phyloP scores from a whole-genome alignment of 306 rosid species.

The Cercis canadensis region DNA sequence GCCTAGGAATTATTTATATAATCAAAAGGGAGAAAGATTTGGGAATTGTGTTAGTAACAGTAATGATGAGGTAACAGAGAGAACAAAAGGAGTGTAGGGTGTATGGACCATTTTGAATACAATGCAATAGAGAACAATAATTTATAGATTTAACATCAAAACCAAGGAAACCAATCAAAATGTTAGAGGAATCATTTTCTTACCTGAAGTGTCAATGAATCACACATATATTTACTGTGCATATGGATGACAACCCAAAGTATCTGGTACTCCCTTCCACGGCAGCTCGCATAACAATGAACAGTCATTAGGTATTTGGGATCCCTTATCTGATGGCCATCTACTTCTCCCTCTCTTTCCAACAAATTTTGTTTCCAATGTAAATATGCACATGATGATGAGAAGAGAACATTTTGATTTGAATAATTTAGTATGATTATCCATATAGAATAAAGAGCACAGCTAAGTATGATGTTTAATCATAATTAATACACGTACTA shows the following conservation, averaged over 20 bases:
- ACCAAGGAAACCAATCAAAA: constrained; percentile 39
- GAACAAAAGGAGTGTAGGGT: constrained; percentile 39
- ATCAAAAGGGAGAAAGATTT: constrained; percentile 41
- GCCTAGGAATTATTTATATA: constrained; percentile 35
- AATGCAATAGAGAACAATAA: constrained; percentile 39
- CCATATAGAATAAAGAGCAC: not conserved
- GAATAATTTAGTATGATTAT: not conserved
- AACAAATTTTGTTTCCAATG: constrained; percentile 19
- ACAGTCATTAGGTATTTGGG: constrained; percentile 32
- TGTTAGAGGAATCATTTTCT: constrained; percentile 42
- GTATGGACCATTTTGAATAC: constrained; percentile 50
- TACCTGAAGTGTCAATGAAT: constrained; percentile 29
- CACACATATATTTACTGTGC: constrained; percentile 37
- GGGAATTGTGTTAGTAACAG: constrained; percentile 48
- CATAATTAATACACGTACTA: not conserved
- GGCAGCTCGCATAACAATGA: constrained; percentile 46
- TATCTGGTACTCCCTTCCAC: constrained; percentile 37
- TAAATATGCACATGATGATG: too few species aligned
- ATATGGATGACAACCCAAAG: constrained; percentile 44
- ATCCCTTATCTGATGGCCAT: not conserved
- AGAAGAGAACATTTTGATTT: too few species aligned
- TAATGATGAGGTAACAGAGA: constrained; percentile 58
- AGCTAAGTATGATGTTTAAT: constrained; percentile 11
- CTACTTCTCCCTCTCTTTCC: constrained; percentile 19
- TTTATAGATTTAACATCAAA: constrained; percentile 32